A percentile compares a stretch with the other conserved stretches of the same genome.
Conservation (phyloP, 177 flowering plant genomes). For the Vitis hybrid region DNA sequence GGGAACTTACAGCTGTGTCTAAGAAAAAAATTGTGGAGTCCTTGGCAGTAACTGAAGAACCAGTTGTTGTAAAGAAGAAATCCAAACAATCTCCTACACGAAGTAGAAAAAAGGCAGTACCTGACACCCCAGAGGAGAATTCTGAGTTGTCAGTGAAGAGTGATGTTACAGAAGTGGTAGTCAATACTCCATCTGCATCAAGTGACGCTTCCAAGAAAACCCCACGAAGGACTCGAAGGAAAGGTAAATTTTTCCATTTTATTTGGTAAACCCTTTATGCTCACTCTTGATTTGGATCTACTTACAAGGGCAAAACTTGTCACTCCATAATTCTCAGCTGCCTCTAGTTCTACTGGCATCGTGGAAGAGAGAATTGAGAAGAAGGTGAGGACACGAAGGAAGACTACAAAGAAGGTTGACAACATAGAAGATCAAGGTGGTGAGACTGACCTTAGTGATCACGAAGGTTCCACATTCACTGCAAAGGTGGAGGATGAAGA, state of each 20-base stretch:
- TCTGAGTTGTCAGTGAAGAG: slow-evolving; percentile 9
- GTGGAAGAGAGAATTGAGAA: slow-evolving; percentile 41
- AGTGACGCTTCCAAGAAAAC: slow-evolving; percentile 18
- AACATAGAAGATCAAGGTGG: slow-evolving; percentile 30
- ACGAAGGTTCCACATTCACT: slow-evolving; percentile 21
- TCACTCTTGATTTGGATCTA: background rate
- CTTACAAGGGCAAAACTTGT: slow-evolving; percentile 7
- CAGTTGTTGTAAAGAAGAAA: slow-evolving; percentile 29
- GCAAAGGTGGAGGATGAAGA: slow-evolving; percentile 29
- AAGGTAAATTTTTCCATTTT: slow-evolving; percentile 20
- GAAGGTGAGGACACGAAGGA: slow-evolving; percentile 39
- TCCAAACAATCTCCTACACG: slow-evolving; percentile 33
- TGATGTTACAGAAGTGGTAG: slow-evolving; percentile 21
- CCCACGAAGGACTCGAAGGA: slow-evolving; percentile 27
- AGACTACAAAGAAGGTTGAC: slow-evolving; percentile 31
- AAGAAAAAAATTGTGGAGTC: slow-evolving; percentile 31
- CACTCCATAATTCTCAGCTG: slow-evolving; percentile 28
- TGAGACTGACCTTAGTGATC: slow-evolving; percentile 39
- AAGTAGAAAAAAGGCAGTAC: slow-evolving; percentile 42
- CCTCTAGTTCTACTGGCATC: slow-evolving; percentile 21
- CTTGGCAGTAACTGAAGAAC: slow-evolving; percentile 27
- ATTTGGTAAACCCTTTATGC: background rate
- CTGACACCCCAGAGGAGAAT: slow-evolving; percentile 26
- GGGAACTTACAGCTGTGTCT: slow-evolving; percentile 36
- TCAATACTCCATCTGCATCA: slow-evolving; percentile 6